These are phyloP conservation scores for Clarireedia hainanense DNA, from an alignment of 2,329 filamentous ascomycete species.

Conservation along the genomic window DNA sequence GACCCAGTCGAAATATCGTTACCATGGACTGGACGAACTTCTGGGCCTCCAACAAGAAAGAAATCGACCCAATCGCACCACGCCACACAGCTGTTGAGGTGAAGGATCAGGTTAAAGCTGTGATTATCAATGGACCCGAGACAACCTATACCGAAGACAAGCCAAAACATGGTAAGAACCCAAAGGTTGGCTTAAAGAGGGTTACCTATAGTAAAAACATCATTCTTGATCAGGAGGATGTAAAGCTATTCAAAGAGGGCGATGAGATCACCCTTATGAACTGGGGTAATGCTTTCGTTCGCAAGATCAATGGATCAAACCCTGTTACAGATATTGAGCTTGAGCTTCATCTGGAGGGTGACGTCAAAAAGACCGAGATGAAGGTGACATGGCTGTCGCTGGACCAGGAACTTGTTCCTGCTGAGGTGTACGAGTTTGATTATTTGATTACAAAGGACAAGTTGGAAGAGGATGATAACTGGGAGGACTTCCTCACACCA, in stretches of 20 bases:
- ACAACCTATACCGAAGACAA: slow-evolving; percentile 63
- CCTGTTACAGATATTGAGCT: slow-evolving; percentile 65
- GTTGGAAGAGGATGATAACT: slow-evolving; percentile 75
- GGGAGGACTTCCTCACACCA: slow-evolving; percentile 73
- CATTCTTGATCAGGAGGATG: slow-evolving; percentile 80
- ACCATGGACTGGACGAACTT: slow-evolving; percentile 75
- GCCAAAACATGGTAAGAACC: slow-evolving; percentile 85
- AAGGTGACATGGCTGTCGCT: slow-evolving; percentile 92
- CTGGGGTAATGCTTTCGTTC: slow-evolving; percentile 85
- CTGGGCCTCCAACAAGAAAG: slow-evolving; percentile 68
- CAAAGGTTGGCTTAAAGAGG: slow-evolving; percentile 75
- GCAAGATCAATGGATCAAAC: slow-evolving; percentile 50
- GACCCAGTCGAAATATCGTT: slow-evolving; percentile 75
- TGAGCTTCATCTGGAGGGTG: slow-evolving; percentile 84
- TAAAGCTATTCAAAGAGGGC: slow-evolving; percentile 67
- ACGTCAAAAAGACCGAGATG: slow-evolving; percentile 93
- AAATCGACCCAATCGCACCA: slow-evolving; percentile 69
- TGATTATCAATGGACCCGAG: slow-evolving; percentile 56
- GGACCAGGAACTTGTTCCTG: slow-evolving; percentile 66
- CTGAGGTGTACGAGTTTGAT: slow-evolving; percentile 90
- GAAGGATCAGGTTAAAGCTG: slow-evolving; percentile 64
- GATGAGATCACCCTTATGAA: slow-evolving; percentile 96
- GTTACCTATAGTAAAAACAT: slow-evolving; percentile 70
- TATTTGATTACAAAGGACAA: slow-evolving; percentile 94
- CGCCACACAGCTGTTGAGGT: slow-evolving; percentile 66